phyloP scores from a whole-genome alignment of 306 rosid species.

The Carpinus fangiana region DNA sequence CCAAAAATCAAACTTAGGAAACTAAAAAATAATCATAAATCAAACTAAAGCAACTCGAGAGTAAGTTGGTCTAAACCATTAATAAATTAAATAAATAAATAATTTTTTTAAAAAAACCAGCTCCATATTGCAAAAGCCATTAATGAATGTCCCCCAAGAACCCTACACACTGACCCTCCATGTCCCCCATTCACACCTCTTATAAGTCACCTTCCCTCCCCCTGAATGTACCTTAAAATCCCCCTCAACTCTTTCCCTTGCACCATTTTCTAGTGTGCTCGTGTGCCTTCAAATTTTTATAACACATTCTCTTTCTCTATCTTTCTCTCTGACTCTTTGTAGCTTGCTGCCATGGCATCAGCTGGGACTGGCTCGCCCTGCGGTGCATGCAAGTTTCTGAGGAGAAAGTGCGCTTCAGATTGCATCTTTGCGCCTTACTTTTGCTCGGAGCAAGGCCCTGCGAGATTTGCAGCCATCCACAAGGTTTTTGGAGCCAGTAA shows the following conservation, averaged over 20 bases:
- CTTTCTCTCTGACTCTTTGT: not conserved
- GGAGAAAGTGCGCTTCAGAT: constrained; percentile 83
- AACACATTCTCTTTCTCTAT: constrained; percentile 8
- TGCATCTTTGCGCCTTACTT: constrained; percentile 95
- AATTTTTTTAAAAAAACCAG: constrained; percentile 13
- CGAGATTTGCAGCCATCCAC: constrained; percentile 92
- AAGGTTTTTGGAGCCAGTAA: constrained; percentile 97
- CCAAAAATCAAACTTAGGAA: constrained; percentile 28
- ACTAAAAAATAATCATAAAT: not conserved
- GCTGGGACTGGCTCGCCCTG: constrained; percentile 77
- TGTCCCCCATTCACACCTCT: constrained; percentile 61
- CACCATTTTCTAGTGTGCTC: constrained; percentile 77
- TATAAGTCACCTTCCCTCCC: constrained; percentile 33
- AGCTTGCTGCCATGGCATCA: constrained; percentile 40
- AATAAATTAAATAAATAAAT: too few relatives aligned
- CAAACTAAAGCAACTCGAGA: not conserved
- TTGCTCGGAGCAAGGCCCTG: constrained; percentile 84
- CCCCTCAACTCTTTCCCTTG: constrained; percentile 27
- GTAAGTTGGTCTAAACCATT: constrained; percentile 16
- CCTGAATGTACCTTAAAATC: constrained; percentile 35
- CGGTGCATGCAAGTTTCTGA: constrained; percentile 95
- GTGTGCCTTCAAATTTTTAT: constrained; percentile 58
- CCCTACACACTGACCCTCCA: constrained; percentile 58
- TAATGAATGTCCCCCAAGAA: constrained; percentile 60
- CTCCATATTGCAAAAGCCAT: constrained; percentile 45